Conservation (phyloP, 441 rosid species). For the Arabidopsis lyrata region DNA sequence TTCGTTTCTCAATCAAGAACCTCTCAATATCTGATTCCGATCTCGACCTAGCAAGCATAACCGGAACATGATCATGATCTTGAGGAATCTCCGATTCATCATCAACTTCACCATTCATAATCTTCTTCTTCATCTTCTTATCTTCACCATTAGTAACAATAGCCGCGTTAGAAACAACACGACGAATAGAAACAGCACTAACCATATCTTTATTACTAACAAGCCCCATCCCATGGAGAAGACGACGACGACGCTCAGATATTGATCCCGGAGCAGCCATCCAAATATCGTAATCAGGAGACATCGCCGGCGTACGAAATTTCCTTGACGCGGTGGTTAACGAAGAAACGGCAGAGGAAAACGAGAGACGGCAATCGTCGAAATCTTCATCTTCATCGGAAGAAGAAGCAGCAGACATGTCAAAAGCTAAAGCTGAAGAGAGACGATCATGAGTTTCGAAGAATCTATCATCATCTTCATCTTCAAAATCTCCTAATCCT, state of each 20-base stretch:
- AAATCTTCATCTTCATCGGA: slow-evolving; percentile 71
- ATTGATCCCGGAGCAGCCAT: slow-evolving; percentile 90
- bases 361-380: slow-evolving; percentile 76
- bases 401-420: slow-evolving; percentile 58
- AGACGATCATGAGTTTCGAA: slow-evolving; percentile 72
- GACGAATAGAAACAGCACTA: slow-evolving; percentile 42
- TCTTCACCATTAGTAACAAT: background rate
- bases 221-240: slow-evolving; percentile 84
- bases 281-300: slow-evolving; percentile 80
- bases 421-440: slow-evolving; percentile 55
- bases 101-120: slow-evolving; percentile 5
- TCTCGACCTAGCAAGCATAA: slow-evolving; percentile 65
- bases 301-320: slow-evolving; percentile 48
- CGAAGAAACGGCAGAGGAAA: slow-evolving; percentile 64
- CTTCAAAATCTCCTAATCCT: slow-evolving; percentile 67
- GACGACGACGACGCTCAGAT: slow-evolving; percentile 75
- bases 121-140: slow-evolving; percentile 2
- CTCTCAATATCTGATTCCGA: slow-evolving; percentile 76
- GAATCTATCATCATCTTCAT: slow-evolving; percentile 71
- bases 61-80: slow-evolving; percentile 38
- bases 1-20: slow-evolving; percentile 49
- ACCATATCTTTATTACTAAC: slow-evolving; percentile 50
- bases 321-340: slow-evolving; percentile 51
- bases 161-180: slow-evolving; percentile 32
- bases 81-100: slow-evolving; percentile 16